Evolutionary conservation across 2,329 filamentous ascomycete genomes (phyloP).

Genomic region (Penicillium sp.): DNA sequence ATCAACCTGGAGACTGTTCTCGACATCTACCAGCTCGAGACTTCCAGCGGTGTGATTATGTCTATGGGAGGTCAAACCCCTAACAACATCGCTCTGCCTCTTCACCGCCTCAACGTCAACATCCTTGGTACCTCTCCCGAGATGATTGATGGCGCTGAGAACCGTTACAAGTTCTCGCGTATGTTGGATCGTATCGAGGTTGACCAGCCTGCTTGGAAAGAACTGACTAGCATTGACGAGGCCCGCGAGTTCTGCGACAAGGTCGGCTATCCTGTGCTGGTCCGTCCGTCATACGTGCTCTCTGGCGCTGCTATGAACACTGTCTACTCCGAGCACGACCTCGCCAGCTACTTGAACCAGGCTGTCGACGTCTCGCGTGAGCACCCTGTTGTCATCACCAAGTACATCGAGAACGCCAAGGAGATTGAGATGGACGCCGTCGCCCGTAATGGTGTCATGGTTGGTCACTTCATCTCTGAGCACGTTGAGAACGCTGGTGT

Average conservation of each 20-base stretch:
- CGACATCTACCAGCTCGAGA: conserved; percentile 89
- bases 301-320: conserved; percentile 99
- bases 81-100: conserved; percentile 92
- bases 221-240: conserved; percentile 90
- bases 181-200: conserved; percentile 95
- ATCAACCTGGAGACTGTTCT: conserved; percentile 87
- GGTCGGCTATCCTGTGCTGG: conserved; percentile 89
- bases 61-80: conserved; percentile 97
- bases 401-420: conserved; percentile 99
- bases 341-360: conserved; percentile 84
- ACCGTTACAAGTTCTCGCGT: conserved; percentile 97
- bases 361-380: conserved; percentile 91
- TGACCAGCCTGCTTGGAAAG: conserved; percentile 97
- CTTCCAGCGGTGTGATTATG: conserved; percentile 78
- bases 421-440: conserved; percentile 99
- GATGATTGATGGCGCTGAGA: conserved; percentile 98
- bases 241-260: conserved; percentile 82
- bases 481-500: conserved; percentile 99
- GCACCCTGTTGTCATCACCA: conserved; percentile 96
- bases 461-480: conserved; percentile 96
- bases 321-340: conserved; percentile 91
- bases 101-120: conserved; percentile 86
- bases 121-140: conserved; percentile 94
- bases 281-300: conserved; percentile 92
- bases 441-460: conserved; percentile 80